A percentile compares a stretch with the other conserved stretches of the same genome.
Conservation (phyloP, 345 rosid species). For the Eucalyptus polybractea region DNA sequence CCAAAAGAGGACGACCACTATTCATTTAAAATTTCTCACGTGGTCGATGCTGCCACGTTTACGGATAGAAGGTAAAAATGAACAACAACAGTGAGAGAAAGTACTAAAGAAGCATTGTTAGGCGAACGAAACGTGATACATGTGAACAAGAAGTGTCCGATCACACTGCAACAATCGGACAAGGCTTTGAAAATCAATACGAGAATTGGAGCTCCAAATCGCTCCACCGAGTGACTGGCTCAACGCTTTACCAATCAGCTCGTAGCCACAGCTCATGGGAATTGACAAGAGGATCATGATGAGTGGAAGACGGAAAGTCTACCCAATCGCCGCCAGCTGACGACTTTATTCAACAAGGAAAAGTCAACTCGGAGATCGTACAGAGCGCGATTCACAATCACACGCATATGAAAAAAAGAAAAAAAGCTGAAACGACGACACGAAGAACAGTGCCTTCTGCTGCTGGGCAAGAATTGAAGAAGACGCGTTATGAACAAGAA, state of each 20-base stretch:
- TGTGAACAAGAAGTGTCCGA: neutral
- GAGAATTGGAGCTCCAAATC: neutral
- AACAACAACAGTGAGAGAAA: neutral
- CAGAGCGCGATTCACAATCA: neutral
- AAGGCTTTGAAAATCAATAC: neutral
- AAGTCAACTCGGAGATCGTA: neutral
- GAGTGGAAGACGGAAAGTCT: neutral
- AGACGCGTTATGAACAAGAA: neutral
- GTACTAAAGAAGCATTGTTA: neutral
- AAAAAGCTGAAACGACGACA: neutral
- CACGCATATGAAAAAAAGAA: neutral
- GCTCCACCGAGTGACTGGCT: neutral
- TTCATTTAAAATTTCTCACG: neutral
- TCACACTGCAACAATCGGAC: neutral
- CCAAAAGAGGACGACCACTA: neutral
- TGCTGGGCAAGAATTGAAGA: neutral
- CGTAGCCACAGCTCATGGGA: neutral
- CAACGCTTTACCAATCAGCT: neutral
- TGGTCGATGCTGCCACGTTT: neutral
- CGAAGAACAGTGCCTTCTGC: neutral
- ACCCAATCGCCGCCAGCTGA: neutral
- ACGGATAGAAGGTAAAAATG: neutral
- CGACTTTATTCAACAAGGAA: neutral
- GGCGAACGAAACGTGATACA: neutral
- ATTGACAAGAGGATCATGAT: neutral